Base-by-base conservation (phyloP, 2,329 filamentous ascomycete species). In the Cryphonectria carpinicola region DNA sequence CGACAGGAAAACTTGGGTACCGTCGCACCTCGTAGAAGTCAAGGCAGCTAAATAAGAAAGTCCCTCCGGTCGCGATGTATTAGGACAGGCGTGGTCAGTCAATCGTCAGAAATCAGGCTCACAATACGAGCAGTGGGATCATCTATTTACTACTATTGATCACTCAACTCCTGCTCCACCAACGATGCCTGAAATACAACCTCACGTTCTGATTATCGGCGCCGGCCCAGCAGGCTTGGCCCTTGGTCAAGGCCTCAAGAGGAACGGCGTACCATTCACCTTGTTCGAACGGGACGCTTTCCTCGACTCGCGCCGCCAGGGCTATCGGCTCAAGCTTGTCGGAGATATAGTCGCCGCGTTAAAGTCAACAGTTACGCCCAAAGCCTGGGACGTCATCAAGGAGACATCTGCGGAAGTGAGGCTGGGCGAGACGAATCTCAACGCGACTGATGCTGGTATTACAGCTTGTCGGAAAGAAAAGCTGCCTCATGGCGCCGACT, bases 301-400 rank as follows among this genome's bases (percentile, higher is more conserved):
- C 66, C 28, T 68, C 41, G 66, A 68, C 37, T 68, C 66, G 10
- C 58, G 58, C 32, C 66, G 32, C 4, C 58, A 64, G 25, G 56
- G 56, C 25, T 60, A 60, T 19, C 41, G 58, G 56, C 60, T 63
- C 13, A 63, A 41, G 60, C 5, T 63, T 17, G 32, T 63, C 17
- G 22, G 60, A 22, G 60, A 63, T 10, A 63, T 63, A 35, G 60
- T 41, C 32, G 60, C 35, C 7, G 3, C 35, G 13, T 19, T 63
- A 7, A 35, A 43, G 37, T 35, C 60, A 13, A 41, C n/a, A 22
- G 60, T 41, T 22, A 63, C 35, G 37, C 37, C 35, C 0, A 19
- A 63, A 19, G 32, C 60, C 60, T 63, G 35, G 60, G 22, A 22
- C 7, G 35, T 63, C 22, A 35, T 63, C 17, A 37, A n/a, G 6